Base-by-base conservation (phyloP, 106 monocot genomes). In the Iris macrosiphon region DNA sequence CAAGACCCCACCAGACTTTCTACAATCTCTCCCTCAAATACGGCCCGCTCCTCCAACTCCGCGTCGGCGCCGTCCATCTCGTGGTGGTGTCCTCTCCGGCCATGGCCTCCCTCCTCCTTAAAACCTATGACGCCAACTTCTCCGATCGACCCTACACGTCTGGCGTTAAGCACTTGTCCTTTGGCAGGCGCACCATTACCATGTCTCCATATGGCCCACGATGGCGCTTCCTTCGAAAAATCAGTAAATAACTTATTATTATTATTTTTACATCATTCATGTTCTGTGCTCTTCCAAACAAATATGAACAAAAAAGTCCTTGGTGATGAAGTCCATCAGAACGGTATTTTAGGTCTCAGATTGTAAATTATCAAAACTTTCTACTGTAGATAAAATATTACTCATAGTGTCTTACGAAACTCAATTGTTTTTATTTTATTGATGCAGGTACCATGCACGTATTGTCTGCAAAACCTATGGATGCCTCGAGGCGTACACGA, bases 31-130 rank as follows among this genome's bases (percentile, higher is more conserved):
- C 72, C 7, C 37, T n/a, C 14, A 17, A 2, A n/a, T 41, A 65
- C 31, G 72, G 64, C 49, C 72, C 72, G 0, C 57, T 72, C 49
- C 20, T 72, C 46, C 57, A 53, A 41, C 64, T 72, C 48, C 64
- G 58, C 13, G n/a, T 72, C 5, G 72, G 72, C 2, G 14, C 3
- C 58, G 41, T 31, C 40, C 10, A 49, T 16, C 50, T 52, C 16
- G 43, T 72, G 6, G 72, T 72, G 3, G 72, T 58, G 8, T 12
- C 59, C 18, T 64, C 64, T 15, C 2, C 72, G 40, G 28, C 64
- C 21, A 50, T 52, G 29, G 72, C 65, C 0, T 27, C 64, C 58
- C 28, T 26, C 7, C 50, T 72, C 31, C 58, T 52, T 31, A 43
- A 41, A 30, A 32, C n/a, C n/a, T n/a, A 65, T 41, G 72, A 65